Evolutionary conservation across 2,329 filamentous ascomycete species (phyloP), one percentile per base, ranked within the genome.

Genomic region (Rhynchosporium agropyri): DNA sequence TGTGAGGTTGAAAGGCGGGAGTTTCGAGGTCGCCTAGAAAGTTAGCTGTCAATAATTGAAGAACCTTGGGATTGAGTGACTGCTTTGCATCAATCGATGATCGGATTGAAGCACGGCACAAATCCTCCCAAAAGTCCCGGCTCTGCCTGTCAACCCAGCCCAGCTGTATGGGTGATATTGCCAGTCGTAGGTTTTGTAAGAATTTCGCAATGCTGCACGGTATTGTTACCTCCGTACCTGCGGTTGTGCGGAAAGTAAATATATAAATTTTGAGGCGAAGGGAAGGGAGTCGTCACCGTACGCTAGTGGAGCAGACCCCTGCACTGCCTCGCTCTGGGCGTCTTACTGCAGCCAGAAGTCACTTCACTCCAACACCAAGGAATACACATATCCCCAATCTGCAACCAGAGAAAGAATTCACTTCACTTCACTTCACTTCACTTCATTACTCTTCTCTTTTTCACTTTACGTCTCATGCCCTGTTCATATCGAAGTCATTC

Each of bases 351-450:
- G 28, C 4, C 20, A 9, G n/a, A n/a, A 46, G 43, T 46, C 43
- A 46, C n/a, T 46, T n/a, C 42, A 15, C 4, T 15, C 13, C 42
- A 36, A 51, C 49, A 36, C 50, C 49, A 51, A 51, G 49, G 49
- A 51, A 51, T 43, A n/a, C 43, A 28, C 26, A n/a, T 5, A 9
- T 36, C 29, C 31, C 29, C 3, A 20, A n/a, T n/a, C 28, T 20
- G n/a, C 10, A 10, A 20, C 36, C 20, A 40, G 12, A 15, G 20
- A 20, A 20, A 20, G 20, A 20, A 20, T 20, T 40, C 51, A 54
- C 38, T 33, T 26, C 36, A n/a, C 38, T 54, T 20, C 40, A 12
- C 36, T 54, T 28, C 51, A 8, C 36, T 54, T 42, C 36, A 40
- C 51, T 28, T n/a, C 33, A 36, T 36, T 10, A 36, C 9, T 20